Percentiles rank a stretch among this genome's conserved stretches.
Conservation (phyloP, 345 rosid genomes). For the Acer campestre region DNA sequence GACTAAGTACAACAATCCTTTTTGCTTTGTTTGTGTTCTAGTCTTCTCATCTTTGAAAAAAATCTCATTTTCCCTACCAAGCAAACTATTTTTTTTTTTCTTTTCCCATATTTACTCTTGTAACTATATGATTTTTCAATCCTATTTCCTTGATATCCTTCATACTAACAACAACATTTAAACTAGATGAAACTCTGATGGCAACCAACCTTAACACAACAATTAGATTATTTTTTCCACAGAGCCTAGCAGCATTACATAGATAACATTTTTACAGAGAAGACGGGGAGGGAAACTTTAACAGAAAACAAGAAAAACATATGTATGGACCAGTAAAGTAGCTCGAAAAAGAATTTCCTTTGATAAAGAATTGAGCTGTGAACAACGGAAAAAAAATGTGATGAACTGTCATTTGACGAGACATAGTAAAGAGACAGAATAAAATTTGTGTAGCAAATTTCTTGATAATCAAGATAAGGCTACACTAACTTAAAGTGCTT, state of each 20-base stretch:
- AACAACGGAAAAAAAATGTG: neutral
- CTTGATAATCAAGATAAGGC: neutral
- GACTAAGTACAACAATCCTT: too few relatives aligned
- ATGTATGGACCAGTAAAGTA: neutral
- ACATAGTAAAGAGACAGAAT: neutral
- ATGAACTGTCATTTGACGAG: neutral
- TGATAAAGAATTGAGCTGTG: neutral
- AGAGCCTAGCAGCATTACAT: neutral
- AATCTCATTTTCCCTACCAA: neutral
- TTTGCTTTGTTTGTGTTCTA: neutral
- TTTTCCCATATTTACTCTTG: neutral
- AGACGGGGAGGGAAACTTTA: neutral
- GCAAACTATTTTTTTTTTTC: neutral
- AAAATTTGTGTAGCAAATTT: neutral
- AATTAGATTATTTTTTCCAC: neutral
- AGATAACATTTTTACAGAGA: neutral
- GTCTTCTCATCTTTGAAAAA: neutral
- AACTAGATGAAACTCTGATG: neutral
- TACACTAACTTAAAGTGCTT: neutral
- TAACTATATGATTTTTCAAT: neutral
- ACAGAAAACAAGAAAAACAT: neutral
- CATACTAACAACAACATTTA: neutral
- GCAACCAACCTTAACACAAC: neutral
- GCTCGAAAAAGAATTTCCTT: constrained; percentile 3
- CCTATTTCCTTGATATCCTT: neutral